phyloP scores from a whole-genome alignment of 306 rosid species.

The Myrica gale region DNA sequence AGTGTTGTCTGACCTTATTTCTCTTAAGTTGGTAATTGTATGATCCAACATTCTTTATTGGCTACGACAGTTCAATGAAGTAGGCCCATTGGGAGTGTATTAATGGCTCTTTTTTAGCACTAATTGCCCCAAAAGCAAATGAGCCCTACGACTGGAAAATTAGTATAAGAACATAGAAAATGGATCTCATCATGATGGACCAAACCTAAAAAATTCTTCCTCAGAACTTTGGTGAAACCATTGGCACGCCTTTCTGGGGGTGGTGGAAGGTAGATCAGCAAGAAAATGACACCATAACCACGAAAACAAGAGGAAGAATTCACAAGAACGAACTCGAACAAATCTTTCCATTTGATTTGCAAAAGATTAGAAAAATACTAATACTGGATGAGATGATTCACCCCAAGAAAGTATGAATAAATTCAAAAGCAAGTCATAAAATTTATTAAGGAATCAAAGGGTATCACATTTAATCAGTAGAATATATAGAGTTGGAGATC shows the following conservation, averaged over 20 bases:
- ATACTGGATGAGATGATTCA: too few relatives aligned
- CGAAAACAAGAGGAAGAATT: background rate
- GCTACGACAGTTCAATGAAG: constrained; percentile 19
- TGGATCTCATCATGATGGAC: constrained; percentile 42
- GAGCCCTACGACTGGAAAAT: constrained; percentile 27
- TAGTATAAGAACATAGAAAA: constrained; percentile 30
- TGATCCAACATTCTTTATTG: background rate
- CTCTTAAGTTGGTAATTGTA: constrained; percentile 16
- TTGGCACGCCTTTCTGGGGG: constrained; percentile 13
- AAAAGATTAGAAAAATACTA: too few relatives aligned
- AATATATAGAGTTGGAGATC: too few relatives aligned
- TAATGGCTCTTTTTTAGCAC: constrained; percentile 36
- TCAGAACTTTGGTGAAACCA: constrained; percentile 19
- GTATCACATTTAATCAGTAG: too few relatives aligned
- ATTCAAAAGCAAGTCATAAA: too few relatives aligned
- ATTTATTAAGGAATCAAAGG: too few relatives aligned
- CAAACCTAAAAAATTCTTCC: constrained; percentile 25
- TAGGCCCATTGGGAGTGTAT: constrained; percentile 17
- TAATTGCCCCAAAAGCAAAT: constrained; percentile 32
- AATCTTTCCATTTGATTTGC: too few relatives aligned
- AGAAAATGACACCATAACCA: constrained; percentile 26
- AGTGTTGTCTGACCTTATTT: constrained; percentile 16
- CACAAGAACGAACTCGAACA: too few relatives aligned
- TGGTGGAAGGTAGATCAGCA: constrained; percentile 23
- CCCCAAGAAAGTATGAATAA: too few relatives aligned